Evolutionary conservation across 2,329 filamentous ascomycete species (phyloP), one percentile per base, ranked within the genome.

Genomic region (Botrytis sinoallii): DNA sequence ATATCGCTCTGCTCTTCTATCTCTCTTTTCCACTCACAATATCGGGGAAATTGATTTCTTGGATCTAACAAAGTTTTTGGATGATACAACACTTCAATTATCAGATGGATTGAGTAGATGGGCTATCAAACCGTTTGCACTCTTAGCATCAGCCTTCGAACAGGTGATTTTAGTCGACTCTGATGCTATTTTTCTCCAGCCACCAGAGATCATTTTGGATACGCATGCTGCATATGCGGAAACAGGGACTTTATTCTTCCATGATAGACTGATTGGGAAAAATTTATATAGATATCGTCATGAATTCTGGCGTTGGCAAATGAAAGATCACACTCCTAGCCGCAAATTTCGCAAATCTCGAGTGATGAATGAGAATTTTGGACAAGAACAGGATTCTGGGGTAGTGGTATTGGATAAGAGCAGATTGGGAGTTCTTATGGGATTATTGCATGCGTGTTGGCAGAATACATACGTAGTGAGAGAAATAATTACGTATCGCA

Each of bases 371-470:
- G 48, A 55, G 0, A 55, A 55, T n/a, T 55, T 55, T 55, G 48
- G 48, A 55, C 48, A 55, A n/a, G 48, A 55, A 16, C 48, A 55
- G 48, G 48, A 55, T 55, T 55, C 48, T n/a, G 48, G 48, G 0
- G 48, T 55, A 25, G 48, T 55, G 10, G 25, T 55, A 0, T 55
- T 55, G 25, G 48, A 63, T 74, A 86, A 85, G 76, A 76, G 80
- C 0, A 79, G 83, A 0, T 74, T 82, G 0, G 78, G 81, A 0
- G 79, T 85, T 4, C 60, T 86, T 20, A 79, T 83, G 18, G 84
- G 80, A 0, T 76, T 86, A 2, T 76, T 86, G 12, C 84, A 85
- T 65, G 77, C 80, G 0, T 82, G 80, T n/a, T 86, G 84, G 85
- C 84, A 85, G 75, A 86, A 86, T 69, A 82, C 81, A 1, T 77